Evolutionary conservation across 2,329 filamentous ascomycete species (phyloP).

Genomic region (Alternaria triticimaculans): DNA sequence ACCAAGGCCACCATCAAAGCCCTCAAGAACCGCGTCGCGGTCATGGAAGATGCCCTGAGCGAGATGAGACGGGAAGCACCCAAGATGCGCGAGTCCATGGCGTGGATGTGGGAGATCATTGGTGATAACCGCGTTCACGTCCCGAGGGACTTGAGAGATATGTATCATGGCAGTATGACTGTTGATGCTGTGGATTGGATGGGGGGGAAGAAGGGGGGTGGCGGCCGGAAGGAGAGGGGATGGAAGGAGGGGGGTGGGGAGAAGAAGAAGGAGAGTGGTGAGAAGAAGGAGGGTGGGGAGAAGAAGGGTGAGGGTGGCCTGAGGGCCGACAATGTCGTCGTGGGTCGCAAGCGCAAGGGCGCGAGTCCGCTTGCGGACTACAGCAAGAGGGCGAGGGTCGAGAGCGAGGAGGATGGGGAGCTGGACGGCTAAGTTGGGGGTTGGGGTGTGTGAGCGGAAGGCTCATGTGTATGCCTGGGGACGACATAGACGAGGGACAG

Average conservation of each 20-base stretch:
- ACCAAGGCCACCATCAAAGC: background rate
- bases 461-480: background rate
- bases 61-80: background rate
- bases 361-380: background rate
- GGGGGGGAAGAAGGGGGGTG: background rate
- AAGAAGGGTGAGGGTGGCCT: background rate
- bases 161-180: background rate
- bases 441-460: background rate
- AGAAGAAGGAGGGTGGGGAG: background rate
- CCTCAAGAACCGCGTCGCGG: background rate
- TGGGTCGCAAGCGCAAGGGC: background rate
- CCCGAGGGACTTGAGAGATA: background rate
- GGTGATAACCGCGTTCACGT: background rate
- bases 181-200: background rate
- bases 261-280: background rate
- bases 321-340: background rate
- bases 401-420: background rate
- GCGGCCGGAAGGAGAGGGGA: background rate
- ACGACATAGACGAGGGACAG: background rate
- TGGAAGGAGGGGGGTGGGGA: background rate
- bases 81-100: background rate
- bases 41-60: background rate
- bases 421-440: background rate
- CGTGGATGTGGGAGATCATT: background rate
- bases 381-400: background rate